Conservation (phyloP, 1,284 basidiomycete species). For the Marasmius sp. region DNA sequence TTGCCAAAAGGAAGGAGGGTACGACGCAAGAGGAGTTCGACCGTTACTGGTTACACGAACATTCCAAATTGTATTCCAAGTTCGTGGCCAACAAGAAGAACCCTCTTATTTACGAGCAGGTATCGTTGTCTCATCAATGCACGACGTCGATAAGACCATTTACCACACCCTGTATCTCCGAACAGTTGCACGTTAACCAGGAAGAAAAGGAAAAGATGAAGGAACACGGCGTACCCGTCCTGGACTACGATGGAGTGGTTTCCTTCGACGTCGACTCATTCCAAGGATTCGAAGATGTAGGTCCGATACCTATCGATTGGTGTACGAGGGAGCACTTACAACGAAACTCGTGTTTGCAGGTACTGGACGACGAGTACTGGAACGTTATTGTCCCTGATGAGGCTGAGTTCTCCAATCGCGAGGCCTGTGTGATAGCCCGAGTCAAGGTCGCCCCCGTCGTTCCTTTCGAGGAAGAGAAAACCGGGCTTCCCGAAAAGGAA, state of each 20-base stretch:
- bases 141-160: neutral
- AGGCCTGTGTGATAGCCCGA: neutral
- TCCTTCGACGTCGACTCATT: neutral
- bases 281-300: neutral
- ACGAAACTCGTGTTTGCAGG: neutral
- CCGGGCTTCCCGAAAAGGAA: neutral
- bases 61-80: neutral
- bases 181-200: neutral
- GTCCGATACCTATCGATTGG: neutral
- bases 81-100: neutral
- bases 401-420: neutral
- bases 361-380: neutral
- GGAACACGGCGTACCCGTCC: neutral
- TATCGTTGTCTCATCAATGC: neutral
- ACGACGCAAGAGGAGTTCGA: constrained; percentile 1
- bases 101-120: neutral
- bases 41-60: neutral
- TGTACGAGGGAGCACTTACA: neutral
- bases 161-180: neutral
- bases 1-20: neutral
- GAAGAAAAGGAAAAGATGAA: neutral
- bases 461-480: neutral
- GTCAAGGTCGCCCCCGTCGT: neutral
- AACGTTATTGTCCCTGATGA: neutral
- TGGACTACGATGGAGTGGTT: neutral